Percentiles rank a stretch among this genome's conserved stretches.
Evolutionary conservation across 2,329 filamentous ascomycete species (phyloP).

Genomic region (Monosporascus sp.): DNA sequence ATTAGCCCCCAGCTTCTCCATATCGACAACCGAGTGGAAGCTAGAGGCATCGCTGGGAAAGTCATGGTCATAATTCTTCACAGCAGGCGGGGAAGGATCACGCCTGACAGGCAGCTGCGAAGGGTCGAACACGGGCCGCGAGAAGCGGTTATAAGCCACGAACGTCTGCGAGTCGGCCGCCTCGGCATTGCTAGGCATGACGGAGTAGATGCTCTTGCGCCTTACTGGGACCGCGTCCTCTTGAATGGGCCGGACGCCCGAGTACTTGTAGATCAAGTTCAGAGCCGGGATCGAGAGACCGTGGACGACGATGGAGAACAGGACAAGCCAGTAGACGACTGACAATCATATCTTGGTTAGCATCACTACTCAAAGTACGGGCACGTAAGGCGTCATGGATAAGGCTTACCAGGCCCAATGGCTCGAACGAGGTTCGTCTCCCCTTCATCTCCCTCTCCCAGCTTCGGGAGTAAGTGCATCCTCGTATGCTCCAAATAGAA

Average conservation of each 20-base stretch:
- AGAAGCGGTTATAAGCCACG: slow-evolving; percentile 45
- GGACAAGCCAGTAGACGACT: slow-evolving; percentile 36
- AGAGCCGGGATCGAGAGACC: slow-evolving; percentile 42
- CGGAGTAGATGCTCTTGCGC: slow-evolving; percentile 30
- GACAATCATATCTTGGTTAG: too few relatives aligned
- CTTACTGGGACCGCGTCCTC: slow-evolving; percentile 36
- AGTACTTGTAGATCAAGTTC: slow-evolving; percentile 31
- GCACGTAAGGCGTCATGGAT: too few relatives aligned
- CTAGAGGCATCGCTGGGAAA: too few relatives aligned
- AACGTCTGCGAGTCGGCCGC: slow-evolving; percentile 31
- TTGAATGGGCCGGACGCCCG: slow-evolving; percentile 34
- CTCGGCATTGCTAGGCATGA: slow-evolving; percentile 34
- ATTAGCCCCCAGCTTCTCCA: too few relatives aligned
- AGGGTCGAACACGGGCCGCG: slow-evolving; percentile 24
- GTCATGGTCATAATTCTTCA: too few relatives aligned
- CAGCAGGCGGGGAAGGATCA: neutral
- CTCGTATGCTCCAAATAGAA: slow-evolving; percentile 60
- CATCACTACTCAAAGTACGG: too few relatives aligned
- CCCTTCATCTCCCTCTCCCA: slow-evolving; percentile 7
- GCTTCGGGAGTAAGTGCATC: slow-evolving; percentile 31
- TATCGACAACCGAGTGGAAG: too few relatives aligned
- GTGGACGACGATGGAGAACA: slow-evolving; percentile 39
- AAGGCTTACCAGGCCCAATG: slow-evolving; percentile 24
- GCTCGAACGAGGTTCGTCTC: slow-evolving; percentile 30
- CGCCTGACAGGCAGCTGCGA: neutral